Evolutionary conservation across 75 land plant genomes (phyloP).

Genomic region (Picea sitchensis): DNA sequence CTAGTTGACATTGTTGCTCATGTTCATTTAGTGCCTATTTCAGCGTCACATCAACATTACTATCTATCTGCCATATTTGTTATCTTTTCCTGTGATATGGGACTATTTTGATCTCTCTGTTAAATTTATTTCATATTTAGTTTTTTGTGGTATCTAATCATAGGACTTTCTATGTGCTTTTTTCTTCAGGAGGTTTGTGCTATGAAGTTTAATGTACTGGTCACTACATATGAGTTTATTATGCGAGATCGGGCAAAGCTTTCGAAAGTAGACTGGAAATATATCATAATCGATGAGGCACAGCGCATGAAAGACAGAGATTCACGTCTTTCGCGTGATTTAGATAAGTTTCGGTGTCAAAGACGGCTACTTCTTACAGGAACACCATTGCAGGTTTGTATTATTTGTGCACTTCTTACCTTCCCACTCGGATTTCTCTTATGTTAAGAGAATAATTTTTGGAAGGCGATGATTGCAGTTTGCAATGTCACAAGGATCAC

Average conservation of each 20-base stretch:
- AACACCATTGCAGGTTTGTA: slow-evolving; percentile 93
- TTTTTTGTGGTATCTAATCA: not conserved
- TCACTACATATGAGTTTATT: slow-evolving; percentile 98
- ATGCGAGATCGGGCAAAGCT: slow-evolving; percentile 97
- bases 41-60: too few species aligned
- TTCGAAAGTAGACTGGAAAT: slow-evolving; percentile 98
- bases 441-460: too few species aligned
- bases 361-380: slow-evolving; percentile 96
- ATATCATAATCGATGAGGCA: slow-evolving; percentile 99
- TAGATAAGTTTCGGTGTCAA: slow-evolving; percentile 94
- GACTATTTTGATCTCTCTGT: not conserved
- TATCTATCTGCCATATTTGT: not conserved
- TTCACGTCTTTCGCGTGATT: slow-evolving; percentile 95
- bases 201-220: slow-evolving; percentile 95
- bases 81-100: not conserved
- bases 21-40: too few species aligned
- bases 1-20: too few species aligned
- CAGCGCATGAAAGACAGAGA: slow-evolving; percentile 99
- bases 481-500: too few species aligned
- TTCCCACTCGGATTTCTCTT: not conserved
- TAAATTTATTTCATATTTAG: not conserved
- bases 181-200: slow-evolving; percentile 83
- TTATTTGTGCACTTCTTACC: too few species aligned
- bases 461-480: too few species aligned
- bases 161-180: not conserved